phyloP scores from a whole-genome alignment of 202 grass and related monocot genomes.

The Carex arenaria region DNA sequence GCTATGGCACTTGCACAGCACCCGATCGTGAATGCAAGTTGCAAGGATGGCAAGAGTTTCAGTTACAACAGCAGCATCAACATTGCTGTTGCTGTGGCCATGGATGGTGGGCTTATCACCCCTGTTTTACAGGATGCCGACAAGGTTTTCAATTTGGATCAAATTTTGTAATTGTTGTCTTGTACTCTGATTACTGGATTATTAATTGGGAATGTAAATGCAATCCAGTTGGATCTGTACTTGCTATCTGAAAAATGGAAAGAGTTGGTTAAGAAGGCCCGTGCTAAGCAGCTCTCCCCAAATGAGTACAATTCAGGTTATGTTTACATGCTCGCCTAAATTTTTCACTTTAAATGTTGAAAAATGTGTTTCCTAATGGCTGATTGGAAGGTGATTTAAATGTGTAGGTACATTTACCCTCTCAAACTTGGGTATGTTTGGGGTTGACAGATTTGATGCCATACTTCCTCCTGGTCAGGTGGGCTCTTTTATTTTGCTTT shows the following conservation, averaged over 20 bases:
- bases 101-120: conserved; percentile 87
- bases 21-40: conserved; percentile 77
- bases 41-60: conserved; percentile 98
- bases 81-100: conserved; percentile 77
- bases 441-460: conserved; percentile 87
- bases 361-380: neutral
- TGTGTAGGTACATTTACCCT: conserved; percentile 81
- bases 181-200: neutral
- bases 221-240: conserved; percentile 80
- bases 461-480: conserved; percentile 98
- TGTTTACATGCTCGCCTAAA: neutral
- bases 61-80: conserved; percentile 63
- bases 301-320: conserved; percentile 79
- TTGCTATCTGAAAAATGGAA: conserved; percentile 78
- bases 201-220: conserved; percentile 12
- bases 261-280: conserved; percentile 72
- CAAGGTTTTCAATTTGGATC: conserved; percentile 41
- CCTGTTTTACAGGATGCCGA: conserved; percentile 76
- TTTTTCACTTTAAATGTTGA: neutral
- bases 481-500: conserved; percentile 10
- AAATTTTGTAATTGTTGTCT: neutral
- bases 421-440: conserved; percentile 98
- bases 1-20: conserved; percentile 80
- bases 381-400: conserved; percentile 26
- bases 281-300: conserved; percentile 75